A percentile compares a stretch with the other conserved stretches of the same genome.
Evolutionary conservation across 192 early-diverging fungal species (phyloP).

Genomic region (Dissophora ornata): DNA sequence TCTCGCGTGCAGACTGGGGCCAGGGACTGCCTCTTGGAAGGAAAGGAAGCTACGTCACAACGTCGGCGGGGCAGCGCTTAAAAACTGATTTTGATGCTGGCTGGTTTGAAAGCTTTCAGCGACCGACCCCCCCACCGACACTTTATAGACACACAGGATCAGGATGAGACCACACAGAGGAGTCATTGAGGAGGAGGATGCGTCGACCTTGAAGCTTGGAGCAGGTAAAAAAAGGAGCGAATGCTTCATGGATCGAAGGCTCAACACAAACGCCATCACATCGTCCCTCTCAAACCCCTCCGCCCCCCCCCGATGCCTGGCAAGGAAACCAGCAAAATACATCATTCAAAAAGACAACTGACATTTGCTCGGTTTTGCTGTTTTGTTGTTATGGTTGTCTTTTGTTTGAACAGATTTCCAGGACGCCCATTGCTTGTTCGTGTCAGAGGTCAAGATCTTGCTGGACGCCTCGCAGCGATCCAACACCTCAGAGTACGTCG

Average conservation of each 20-base stretch:
- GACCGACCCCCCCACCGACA: neutral
- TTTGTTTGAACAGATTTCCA: conserved; percentile 64
- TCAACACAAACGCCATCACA: too few species aligned
- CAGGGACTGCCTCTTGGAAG: too few species aligned
- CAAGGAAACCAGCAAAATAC: too few species aligned
- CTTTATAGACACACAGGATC: neutral
- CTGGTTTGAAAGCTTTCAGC: neutral
- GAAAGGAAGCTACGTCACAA: too few species aligned
- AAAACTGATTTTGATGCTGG: too few species aligned
- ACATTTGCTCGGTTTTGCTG: too few species aligned
- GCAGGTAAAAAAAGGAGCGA: conserved; percentile 56
- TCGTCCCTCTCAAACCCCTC: too few species aligned
- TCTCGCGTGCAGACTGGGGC: too few species aligned
- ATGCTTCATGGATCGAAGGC: too few species aligned
- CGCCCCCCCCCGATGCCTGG: too few species aligned
- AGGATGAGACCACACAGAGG: conserved; percentile 59
- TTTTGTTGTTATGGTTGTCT: neutral
- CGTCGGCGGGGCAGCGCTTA: too few species aligned
- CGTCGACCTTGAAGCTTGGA: conserved; percentile 68
- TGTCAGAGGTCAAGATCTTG: conserved; percentile 78
- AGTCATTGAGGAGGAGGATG: conserved; percentile 72
- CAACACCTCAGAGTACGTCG: conserved; percentile 60
- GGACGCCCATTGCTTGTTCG: conserved; percentile 75
- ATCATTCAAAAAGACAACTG: neutral
- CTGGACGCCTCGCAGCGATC: conserved; percentile 67